A percentile compares a stretch with the other conserved stretches of the same genome.
Conservation (phyloP, 148 eudicot genomes). For the Rhododendron mucronatum region DNA sequence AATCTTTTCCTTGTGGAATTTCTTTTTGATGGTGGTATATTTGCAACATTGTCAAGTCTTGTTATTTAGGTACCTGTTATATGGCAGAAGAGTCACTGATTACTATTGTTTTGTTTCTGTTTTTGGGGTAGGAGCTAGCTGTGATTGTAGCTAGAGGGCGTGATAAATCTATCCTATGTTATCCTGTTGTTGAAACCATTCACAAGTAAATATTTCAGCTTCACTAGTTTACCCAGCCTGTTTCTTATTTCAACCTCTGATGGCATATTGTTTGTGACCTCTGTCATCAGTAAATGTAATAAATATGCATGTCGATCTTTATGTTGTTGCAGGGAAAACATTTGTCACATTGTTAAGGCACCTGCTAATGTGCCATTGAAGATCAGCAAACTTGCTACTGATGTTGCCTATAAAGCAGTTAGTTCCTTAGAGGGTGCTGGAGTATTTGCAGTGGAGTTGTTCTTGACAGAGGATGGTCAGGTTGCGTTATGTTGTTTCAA, state of each 20-base stretch:
- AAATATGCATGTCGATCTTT: background rate
- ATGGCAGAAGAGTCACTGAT: background rate
- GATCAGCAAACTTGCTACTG: slow-evolving; percentile 65
- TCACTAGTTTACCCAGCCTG: background rate
- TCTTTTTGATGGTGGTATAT: background rate
- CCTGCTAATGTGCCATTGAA: slow-evolving; percentile 86
- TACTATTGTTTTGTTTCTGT: background rate
- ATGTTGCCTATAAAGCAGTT: slow-evolving; percentile 78
- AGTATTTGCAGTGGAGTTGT: slow-evolving; percentile 87
- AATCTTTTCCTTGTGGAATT: background rate
- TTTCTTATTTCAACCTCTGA: background rate
- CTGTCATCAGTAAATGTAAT: background rate
- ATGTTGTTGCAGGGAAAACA: background rate
- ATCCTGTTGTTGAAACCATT: slow-evolving; percentile 91
- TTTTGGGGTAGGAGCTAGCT: slow-evolving; percentile 63
- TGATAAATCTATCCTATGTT: slow-evolving; percentile 69
- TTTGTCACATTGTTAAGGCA: slow-evolving; percentile 41
- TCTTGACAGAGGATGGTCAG: slow-evolving; percentile 80
- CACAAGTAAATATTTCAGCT: slow-evolving; percentile 54
- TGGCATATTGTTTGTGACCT: background rate
- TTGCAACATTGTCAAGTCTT: background rate
- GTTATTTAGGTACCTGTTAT: background rate
- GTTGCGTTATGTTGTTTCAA: slow-evolving; percentile 25
- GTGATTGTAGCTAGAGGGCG: slow-evolving; percentile 97
- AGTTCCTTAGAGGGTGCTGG: slow-evolving; percentile 97